phyloP scores from a whole-genome alignment of 176 grass and related monocot genomes.

The Juncus inflexus region DNA sequence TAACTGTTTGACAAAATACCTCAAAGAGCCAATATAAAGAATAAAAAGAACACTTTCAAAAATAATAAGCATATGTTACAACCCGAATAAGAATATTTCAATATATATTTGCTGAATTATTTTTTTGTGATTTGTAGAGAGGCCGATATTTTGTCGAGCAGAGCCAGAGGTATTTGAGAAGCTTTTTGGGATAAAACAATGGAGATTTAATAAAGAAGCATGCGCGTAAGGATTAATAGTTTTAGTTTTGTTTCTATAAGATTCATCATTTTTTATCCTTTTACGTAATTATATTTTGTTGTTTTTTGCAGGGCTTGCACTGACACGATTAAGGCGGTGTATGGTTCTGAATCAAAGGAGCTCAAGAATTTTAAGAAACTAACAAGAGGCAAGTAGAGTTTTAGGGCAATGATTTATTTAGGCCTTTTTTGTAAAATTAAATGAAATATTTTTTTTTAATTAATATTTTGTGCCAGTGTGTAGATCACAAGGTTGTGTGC shows the following conservation, averaged over 20 bases:
- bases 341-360: conserved; percentile 49
- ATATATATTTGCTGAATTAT: not conserved
- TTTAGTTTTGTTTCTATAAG: conserved; percentile 4
- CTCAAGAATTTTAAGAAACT: conserved; percentile 54
- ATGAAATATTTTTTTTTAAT: too few relatives aligned
- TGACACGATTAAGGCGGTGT: conserved; percentile 67
- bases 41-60: not conserved
- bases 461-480: too few relatives aligned
- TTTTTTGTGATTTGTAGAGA: conserved; percentile 29
- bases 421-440: too few relatives aligned
- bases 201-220: conserved; percentile 57
- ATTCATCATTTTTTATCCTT: conserved; percentile 5
- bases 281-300: conserved; percentile 5
- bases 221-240: conserved; percentile 42
- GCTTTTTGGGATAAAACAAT: conserved; percentile 50
- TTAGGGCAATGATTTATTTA: too few relatives aligned
- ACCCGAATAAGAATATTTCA: too few relatives aligned
- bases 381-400: conserved; percentile 33
- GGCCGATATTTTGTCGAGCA: conserved; percentile 59
- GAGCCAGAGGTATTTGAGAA: conserved; percentile 62
- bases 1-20: conserved; percentile 6
- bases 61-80: not conserved
- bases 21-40: not conserved
- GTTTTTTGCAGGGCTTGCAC: conserved; percentile 43
- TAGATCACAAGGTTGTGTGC: too few relatives aligned